Evolutionary conservation across 2,329 filamentous ascomycete genomes (phyloP), one percentile per base, ranked within the genome.

Genomic region (Penicillium paneum): DNA sequence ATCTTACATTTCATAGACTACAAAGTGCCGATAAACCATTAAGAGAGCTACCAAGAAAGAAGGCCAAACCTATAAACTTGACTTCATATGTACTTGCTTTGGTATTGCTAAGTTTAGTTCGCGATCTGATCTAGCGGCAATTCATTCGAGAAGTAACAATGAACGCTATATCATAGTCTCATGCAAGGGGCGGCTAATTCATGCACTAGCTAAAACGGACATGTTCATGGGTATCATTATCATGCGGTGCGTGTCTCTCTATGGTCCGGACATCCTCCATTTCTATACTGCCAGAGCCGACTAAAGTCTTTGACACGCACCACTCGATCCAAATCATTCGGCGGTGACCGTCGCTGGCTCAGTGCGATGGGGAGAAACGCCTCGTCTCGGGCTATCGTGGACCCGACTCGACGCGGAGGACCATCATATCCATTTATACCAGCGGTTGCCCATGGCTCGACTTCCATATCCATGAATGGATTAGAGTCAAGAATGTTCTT

Each of bases 251-350:
- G 19, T 59, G 55, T 15, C 26, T 24, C n/a, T 24, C n/a, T 28
- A 19, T 38, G 12, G 31, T 28, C 38, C 35, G 17, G 71, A 67
- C 0, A 55, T 12, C 58, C 59, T 1, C 73, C 73, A 55, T 73
- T 73, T n/a, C 71, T 59, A 61, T 76, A 76, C 47, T 60, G 56
- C 74, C 74, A 76, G 28, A 76, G 59, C 8, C 73, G 66, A 58
- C 73, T 75, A 41, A 73, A 58, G 19, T 73, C 65, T 32, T 70
- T 71, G 41, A 75, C 64, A n/a, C 65, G 66, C 29, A 63, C 42
- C 8, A 36, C 35, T 39, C 43, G 42, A 19, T 36, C 36, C 26
- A 21, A 38, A 17, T 39, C 38, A 41, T 47, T 31, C 6, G 44
- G n/a, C 35, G 29, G 46, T 10, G 32, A 24, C 3, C n/a, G 15